Evolutionary conservation across 106 monocot species (phyloP), one percentile per base, ranked within the genome.

Genomic region (Allium cepa): DNA sequence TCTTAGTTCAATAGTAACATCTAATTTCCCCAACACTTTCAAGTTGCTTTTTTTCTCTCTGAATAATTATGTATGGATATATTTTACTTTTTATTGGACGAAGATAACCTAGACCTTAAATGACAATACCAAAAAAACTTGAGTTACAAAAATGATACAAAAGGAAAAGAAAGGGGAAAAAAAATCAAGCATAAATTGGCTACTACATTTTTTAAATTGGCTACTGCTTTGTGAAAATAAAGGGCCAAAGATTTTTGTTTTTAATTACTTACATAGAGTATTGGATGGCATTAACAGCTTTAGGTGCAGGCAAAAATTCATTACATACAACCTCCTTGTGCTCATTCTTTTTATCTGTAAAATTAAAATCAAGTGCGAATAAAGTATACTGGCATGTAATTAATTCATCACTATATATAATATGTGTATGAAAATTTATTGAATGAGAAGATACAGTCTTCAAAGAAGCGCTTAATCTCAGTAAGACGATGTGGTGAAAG

Each of bases 381-480:
- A 58, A 46, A 4, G 49, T 15, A n/a, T 5, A 46, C 28, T 26
- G 36, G 52, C 53, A 55, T 55, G 11, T 55, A 55, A 55, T 55
- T 17, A 22, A 59, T 4, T 49, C 36, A 59, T 7, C 47, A 26
- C 47, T 10, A 22, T 22, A 11, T 51, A 27, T 47, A 66, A 48
- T 8, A 11, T 51, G 17, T 51, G 13, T 56, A 18, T 7, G 46
- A 12, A 77, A 11, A 71, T 64, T 36, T 5, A 36, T 36, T 36
- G 36, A 36, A 36, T 36, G 36, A 36, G 36, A 36, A 36, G 60
- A 78, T 88, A 92, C 92, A 92, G 16, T 92, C 92, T 80, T 92
- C 92, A 17, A 92, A 92, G 73, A 92, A 92, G 26, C 88, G 85
- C 17, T 84, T 79, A 67, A 92, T 87, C 74, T 92, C 92, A 60